These are phyloP conservation scores for Neurospora tetrasperma DNA, from an alignment of 495 filamentous ascomycete species.

Conservation along the genomic window DNA sequence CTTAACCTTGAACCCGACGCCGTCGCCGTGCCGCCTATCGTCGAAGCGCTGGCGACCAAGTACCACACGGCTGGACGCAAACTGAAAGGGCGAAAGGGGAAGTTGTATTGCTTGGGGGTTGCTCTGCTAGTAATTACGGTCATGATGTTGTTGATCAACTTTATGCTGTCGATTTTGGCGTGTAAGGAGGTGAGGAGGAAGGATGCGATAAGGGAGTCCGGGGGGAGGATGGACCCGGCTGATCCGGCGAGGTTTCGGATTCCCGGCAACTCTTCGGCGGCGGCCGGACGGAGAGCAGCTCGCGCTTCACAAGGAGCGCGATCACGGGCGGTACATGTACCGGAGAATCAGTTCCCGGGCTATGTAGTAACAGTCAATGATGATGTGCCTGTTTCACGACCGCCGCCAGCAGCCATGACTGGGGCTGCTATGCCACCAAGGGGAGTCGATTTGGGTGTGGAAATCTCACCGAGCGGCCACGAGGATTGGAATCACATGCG, in stretches of 20 bases:
- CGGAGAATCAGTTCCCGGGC: not conserved
- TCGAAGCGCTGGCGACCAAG: constrained; percentile 6
- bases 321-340: too few relatives aligned
- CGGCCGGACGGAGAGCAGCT: too few relatives aligned
- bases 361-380: not conserved
- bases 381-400: not conserved
- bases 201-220: not conserved
- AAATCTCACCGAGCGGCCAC: not conserved
- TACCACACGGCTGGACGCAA: constrained; percentile 1
- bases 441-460: not conserved
- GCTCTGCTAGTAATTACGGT: not conserved
- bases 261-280: too few relatives aligned
- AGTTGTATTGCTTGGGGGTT: not conserved
- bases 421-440: not conserved
- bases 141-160: constrained; percentile 8
- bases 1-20: constrained; percentile 3
- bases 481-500: not conserved
- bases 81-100: not conserved
- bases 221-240: accelerated
- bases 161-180: constrained; percentile 12
- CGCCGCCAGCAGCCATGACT: not conserved
- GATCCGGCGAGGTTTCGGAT: not conserved
- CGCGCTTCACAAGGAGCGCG: too few relatives aligned
- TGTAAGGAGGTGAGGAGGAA: constrained; percentile 12
- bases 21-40: not conserved